A percentile compares a stretch with the other conserved stretches of the same genome.
Evolutionary conservation across 2,329 filamentous ascomycete genomes (phyloP).

Genomic region (Acephala macrosclerotiorum): DNA sequence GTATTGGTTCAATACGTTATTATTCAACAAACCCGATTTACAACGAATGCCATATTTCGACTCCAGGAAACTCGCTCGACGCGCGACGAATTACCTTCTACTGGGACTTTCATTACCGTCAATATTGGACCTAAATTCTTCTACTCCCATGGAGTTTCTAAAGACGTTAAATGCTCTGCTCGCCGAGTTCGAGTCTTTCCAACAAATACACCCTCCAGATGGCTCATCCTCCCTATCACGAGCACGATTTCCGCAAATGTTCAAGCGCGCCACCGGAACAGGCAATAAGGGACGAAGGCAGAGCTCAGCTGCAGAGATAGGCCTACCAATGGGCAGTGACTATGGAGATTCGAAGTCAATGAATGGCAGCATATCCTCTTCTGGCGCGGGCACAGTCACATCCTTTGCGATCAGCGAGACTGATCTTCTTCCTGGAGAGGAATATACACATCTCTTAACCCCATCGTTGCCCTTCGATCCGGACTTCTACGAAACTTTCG

Average conservation of each 20-base stretch:
- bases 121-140: constrained; percentile 86
- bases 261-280: constrained; percentile 65
- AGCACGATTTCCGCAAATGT: constrained; percentile 84
- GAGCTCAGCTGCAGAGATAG: constrained; percentile 66
- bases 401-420: constrained; percentile 63
- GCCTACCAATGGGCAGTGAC: constrained; percentile 58
- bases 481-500: constrained; percentile 96
- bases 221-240: constrained; percentile 75
- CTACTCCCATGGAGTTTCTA: constrained; percentile 83
- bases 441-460: constrained; percentile 89
- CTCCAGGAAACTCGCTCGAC: constrained; percentile 80
- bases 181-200: constrained; percentile 92
- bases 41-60: constrained; percentile 86
- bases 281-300: constrained; percentile 63
- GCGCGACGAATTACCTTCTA: constrained; percentile 92
- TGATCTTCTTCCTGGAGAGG: constrained; percentile 80
- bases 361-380: constrained; percentile 47
- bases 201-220: constrained; percentile 83
- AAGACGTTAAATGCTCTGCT: constrained; percentile 85
- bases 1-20: constrained; percentile 98
- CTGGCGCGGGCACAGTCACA: constrained; percentile 44
- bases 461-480: constrained; percentile 93
- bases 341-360: constrained; percentile 55
- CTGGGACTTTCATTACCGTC: constrained; percentile 91
- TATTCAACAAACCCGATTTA: constrained; percentile 86